A percentile compares a stretch with the other conserved stretches of the same genome.
phyloP scores from a whole-genome alignment of 495 filamentous ascomycete genomes.

The Pyrenula massariospora region DNA sequence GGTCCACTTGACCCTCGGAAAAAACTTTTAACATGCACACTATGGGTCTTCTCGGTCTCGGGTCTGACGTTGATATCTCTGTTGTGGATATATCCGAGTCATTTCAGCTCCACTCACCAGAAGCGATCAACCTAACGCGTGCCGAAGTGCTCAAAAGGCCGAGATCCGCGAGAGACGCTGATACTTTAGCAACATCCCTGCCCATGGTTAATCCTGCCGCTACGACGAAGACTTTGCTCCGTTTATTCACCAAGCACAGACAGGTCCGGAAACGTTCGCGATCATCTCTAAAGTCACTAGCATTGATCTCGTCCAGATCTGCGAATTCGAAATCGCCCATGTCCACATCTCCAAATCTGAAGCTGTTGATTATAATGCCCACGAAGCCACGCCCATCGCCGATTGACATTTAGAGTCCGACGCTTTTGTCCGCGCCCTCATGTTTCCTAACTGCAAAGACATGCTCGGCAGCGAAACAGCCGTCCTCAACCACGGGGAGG shows the following conservation, averaged over 20 bases:
- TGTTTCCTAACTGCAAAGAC: conserved; percentile 57
- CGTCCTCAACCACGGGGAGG: conserved; percentile 46
- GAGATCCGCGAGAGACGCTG: conserved; percentile 54
- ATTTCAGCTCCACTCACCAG: conserved; percentile 58
- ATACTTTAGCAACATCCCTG: conserved; percentile 50
- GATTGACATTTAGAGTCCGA: conserved; percentile 67
- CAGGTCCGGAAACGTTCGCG: conserved; percentile 46
- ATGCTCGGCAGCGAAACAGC: conserved; percentile 69
- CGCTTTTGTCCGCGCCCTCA: conserved; percentile 68
- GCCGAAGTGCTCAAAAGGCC: conserved; percentile 41
- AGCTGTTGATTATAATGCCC: conserved; percentile 38
- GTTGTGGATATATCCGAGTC: conserved; percentile 59
- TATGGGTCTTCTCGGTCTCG: conserved; percentile 48
- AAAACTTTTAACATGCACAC: conserved; percentile 38
- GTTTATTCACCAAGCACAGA: conserved; percentile 63
- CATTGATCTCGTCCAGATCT: conserved; percentile 54
- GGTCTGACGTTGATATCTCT: conserved; percentile 46
- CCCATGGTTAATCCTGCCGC: conserved; percentile 50
- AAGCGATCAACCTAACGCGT: conserved; percentile 55
- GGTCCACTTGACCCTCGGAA: conserved; percentile 43
- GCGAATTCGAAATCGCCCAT: conserved; percentile 66
- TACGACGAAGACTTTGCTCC: conserved; percentile 56
- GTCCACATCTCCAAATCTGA: conserved; percentile 56
- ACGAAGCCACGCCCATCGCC: conserved; percentile 49
- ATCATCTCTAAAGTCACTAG: conserved; percentile 62